Evolutionary conservation across 805 yeast genomes (phyloP).

Genomic region (Saturnispora bothae): DNA sequence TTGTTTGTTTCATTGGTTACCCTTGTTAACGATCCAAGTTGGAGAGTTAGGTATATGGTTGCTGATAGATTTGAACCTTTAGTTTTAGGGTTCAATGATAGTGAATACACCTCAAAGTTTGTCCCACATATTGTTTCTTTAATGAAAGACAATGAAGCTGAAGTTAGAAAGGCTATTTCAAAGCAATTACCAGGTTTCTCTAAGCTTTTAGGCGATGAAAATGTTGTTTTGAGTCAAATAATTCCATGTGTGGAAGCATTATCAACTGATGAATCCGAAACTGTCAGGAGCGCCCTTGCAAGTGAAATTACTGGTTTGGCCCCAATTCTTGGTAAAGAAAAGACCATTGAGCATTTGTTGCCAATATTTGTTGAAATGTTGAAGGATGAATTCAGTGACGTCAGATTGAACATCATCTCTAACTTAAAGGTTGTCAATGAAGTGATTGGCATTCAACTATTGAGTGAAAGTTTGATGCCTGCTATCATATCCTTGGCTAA

Average conservation of each 20-base stretch:
- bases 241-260: constrained; percentile 76
- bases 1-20: constrained; percentile 55
- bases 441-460: constrained; percentile 81
- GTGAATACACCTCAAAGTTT: constrained; percentile 46
- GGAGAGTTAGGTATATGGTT: constrained; percentile 98
- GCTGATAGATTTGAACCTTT: constrained; percentile 84
- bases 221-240: constrained; percentile 52
- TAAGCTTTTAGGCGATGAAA: constrained; percentile 32
- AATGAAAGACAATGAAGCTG: constrained; percentile 91
- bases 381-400: constrained; percentile 95
- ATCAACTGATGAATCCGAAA: constrained; percentile 85
- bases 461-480: constrained; percentile 82
- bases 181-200: constrained; percentile 79
- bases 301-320: constrained; percentile 79
- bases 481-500: constrained; percentile 94
- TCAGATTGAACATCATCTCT: constrained; percentile 85
- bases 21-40: constrained; percentile 78
- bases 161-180: constrained; percentile 90
- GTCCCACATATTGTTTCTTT: constrained; percentile 64
- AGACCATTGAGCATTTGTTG: constrained; percentile 69
- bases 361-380: constrained; percentile 90
- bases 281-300: constrained; percentile 88
- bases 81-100: constrained; percentile 51
- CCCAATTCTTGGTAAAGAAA: constrained; percentile 73
- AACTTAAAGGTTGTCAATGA: constrained; percentile 87